Evolutionary conservation across 148 eudicot species (phyloP).

Genomic region (Rhododendron henanense): DNA sequence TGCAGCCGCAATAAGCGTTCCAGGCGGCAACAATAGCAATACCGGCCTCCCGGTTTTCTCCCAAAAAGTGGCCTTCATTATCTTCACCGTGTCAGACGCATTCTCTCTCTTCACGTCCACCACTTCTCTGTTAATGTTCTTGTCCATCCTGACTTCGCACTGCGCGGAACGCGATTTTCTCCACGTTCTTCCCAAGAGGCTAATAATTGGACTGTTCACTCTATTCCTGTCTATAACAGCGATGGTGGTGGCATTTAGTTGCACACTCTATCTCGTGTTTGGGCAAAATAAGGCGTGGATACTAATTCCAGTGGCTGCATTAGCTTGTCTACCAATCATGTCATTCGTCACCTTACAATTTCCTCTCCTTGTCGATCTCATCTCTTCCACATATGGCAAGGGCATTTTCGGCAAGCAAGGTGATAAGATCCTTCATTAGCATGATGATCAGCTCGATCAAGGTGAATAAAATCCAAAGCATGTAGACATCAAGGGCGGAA

Average conservation of each 20-base stretch:
- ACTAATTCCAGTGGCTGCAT: not conserved
- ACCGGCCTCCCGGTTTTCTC: not conserved
- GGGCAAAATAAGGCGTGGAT: not conserved
- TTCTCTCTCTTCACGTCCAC: not conserved
- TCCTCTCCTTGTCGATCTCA: not conserved
- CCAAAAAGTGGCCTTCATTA: not conserved
- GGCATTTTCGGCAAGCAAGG: not conserved
- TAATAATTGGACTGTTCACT: not conserved
- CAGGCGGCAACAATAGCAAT: not conserved
- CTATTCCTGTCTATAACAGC: not conserved
- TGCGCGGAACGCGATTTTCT: not conserved
- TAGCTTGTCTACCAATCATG: not conserved
- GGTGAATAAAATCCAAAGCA: not conserved
- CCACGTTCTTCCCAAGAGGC: not conserved
- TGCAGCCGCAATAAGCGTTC: not conserved
- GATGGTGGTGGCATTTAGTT: not conserved
- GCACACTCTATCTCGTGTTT: not conserved
- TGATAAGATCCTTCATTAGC: not conserved
- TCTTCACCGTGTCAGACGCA: not conserved
- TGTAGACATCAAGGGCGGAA: not conserved
- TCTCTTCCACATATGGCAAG: not conserved
- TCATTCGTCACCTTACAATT: not conserved
- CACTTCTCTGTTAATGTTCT: not conserved
- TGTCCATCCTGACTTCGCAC: not conserved
- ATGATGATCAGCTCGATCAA: not conserved